These are phyloP conservation scores for Fusarium floridanum DNA, from an alignment of 2,329 filamentous ascomycete species.

Conservation along the genomic window DNA sequence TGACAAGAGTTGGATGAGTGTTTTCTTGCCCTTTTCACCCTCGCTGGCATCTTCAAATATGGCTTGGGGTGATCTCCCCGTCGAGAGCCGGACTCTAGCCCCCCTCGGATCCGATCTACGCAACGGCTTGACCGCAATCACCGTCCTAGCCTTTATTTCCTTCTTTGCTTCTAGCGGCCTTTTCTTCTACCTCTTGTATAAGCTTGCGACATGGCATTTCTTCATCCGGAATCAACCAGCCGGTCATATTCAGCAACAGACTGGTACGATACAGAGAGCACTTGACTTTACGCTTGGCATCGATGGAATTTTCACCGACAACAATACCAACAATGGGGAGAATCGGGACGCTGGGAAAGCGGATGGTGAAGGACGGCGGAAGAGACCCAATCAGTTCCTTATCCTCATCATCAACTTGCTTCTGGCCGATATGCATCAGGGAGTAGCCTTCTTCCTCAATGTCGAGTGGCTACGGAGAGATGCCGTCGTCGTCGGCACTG, in stretches of 20 bases:
- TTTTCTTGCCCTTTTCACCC: background rate
- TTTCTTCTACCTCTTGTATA: constrained; percentile 50
- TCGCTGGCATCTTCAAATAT: constrained; percentile 25
- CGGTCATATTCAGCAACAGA: constrained; percentile 16
- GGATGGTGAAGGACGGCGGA: constrained; percentile 37
- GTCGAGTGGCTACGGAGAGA: constrained; percentile 68
- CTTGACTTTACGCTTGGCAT: constrained; percentile 53
- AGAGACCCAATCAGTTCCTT: constrained; percentile 74
- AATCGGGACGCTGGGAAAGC: background rate
- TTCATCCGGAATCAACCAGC: constrained; percentile 32
- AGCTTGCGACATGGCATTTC: constrained; percentile 48
- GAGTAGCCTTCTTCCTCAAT: constrained; percentile 73
- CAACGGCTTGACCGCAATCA: constrained; percentile 49
- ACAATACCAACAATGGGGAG: constrained; percentile 1
- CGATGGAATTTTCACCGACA: constrained; percentile 50
- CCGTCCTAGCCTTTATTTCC: constrained; percentile 48
- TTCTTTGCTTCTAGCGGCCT: constrained; percentile 47
- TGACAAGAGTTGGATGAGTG: background rate
- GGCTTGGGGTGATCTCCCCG: constrained; percentile 41
- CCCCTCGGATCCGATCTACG: constrained; percentile 39
- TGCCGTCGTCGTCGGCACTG: constrained; percentile 65
- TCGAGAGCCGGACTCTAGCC: constrained; percentile 42
- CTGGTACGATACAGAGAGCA: constrained; percentile 38
- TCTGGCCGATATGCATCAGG: constrained; percentile 76
- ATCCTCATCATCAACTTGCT: constrained; percentile 78